A percentile compares a stretch with the other conserved stretches of the same genome.
Conservation (phyloP, 768 basidiomycete species). For the Podaxis sp. region DNA sequence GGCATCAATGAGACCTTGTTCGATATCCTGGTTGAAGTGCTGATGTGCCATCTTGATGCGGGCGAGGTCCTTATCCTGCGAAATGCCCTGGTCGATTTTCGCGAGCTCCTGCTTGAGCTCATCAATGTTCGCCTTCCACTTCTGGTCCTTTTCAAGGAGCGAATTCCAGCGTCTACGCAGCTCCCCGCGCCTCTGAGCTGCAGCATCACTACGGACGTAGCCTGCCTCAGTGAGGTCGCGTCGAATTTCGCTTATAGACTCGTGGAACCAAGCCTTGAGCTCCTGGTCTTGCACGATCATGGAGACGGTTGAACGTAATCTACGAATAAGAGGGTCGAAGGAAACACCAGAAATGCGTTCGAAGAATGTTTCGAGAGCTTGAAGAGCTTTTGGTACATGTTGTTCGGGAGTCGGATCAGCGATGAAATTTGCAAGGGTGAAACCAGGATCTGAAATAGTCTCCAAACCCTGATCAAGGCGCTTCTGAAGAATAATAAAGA, state of each 20-base stretch:
- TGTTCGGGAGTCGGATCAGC: conserved; percentile 63
- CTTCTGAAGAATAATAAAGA: conserved; percentile 56
- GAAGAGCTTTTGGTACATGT: conserved; percentile 54
- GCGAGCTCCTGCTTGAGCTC: conserved; percentile 41
- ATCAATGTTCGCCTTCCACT: conserved; percentile 54
- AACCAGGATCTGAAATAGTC: conserved; percentile 41
- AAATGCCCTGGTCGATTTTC: conserved; percentile 44
- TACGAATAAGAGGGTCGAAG: conserved; percentile 45
- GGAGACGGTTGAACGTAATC: conserved; percentile 40
- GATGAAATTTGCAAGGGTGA: conserved; percentile 54
- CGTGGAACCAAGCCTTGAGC: conserved; percentile 53
- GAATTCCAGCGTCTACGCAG: conserved; percentile 50
- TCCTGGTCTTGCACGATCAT: conserved; percentile 53
- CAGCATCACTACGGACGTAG: conserved; percentile 52
- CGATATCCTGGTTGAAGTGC: conserved; percentile 47
- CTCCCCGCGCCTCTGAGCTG: conserved; percentile 36
- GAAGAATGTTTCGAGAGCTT: conserved; percentile 42
- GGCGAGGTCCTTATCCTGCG: conserved; percentile 48
- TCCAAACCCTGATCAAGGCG: conserved; percentile 55
- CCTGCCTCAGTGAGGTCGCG: conserved; percentile 47
- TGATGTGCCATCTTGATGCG: conserved; percentile 45
- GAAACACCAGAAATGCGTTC: conserved; percentile 54
- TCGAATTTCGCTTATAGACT: conserved; percentile 46
- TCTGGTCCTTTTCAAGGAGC: conserved; percentile 44
- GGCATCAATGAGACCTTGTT: conserved; percentile 35